These are phyloP conservation scores for Pachyrhizus erosus DNA, from an alignment of 306 rosid genomes.

Conservation along the genomic window DNA sequence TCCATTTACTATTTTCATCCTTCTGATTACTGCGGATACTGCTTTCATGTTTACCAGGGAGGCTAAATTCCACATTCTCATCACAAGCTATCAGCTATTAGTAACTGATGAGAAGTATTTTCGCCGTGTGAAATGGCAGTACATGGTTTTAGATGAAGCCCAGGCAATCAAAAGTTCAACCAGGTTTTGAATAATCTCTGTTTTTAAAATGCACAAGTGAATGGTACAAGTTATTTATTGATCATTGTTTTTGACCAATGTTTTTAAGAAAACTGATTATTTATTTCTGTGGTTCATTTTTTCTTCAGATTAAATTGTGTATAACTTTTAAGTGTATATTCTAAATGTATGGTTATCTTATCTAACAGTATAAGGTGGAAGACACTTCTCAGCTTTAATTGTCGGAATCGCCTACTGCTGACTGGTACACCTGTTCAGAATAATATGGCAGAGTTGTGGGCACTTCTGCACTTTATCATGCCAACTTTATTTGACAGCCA, in stretches of 20 bases:
- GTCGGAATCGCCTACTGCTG: conserved; percentile 91
- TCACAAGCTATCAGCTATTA: conserved; percentile 95
- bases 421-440: conserved; percentile 98
- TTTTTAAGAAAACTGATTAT: conserved; percentile 10
- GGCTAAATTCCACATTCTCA: conserved; percentile 91
- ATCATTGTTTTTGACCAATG: conserved; percentile 6
- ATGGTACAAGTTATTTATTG: neutral
- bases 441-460: conserved; percentile 99
- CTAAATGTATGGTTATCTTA: conserved; percentile 11
- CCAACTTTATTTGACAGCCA: conserved; percentile 98
- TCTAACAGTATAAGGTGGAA: conserved; percentile 95
- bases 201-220: conserved; percentile 25
- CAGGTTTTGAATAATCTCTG: conserved; percentile 62
- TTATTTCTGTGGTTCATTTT: conserved; percentile 30
- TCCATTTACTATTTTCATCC: conserved; percentile 19
- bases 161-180: conserved; percentile 93
- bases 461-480: conserved; percentile 96
- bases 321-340: neutral
- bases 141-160: conserved; percentile 99
- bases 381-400: conserved; percentile 96
- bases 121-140: conserved; percentile 98
- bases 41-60: conserved; percentile 60
- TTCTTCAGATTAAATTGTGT: conserved; percentile 10
- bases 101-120: conserved; percentile 87
- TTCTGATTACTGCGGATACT: conserved; percentile 16